These are phyloP conservation scores for Leishmania guyanensis DNA, from an alignment of 208 protist genomes.

Conservation along the genomic window DNA sequence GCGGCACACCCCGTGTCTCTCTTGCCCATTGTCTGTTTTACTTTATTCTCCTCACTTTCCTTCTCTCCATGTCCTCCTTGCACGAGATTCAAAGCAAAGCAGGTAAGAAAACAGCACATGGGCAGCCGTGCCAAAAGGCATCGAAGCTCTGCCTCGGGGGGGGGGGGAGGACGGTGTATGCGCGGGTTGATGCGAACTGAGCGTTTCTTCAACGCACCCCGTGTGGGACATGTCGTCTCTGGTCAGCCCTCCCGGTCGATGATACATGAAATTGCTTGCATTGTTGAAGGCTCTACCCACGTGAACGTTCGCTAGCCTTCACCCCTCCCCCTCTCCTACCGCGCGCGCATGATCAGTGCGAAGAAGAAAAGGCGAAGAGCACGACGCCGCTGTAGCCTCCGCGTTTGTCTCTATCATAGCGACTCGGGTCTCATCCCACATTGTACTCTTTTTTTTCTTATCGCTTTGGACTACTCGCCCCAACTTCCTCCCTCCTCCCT, in stretches of 20 bases:
- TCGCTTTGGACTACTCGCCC: not conserved
- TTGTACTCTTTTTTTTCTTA: conserved; percentile 4
- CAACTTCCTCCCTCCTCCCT: conserved; percentile 1
- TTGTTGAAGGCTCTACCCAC: not conserved
- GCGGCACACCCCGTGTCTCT: not conserved
- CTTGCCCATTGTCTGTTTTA: not conserved
- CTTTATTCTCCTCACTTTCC: not conserved
- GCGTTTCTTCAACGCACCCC: not conserved
- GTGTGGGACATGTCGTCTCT: not conserved
- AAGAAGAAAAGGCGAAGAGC: not conserved
- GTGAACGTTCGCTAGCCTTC: not conserved
- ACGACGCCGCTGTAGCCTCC: not conserved
- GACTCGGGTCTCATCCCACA: not conserved
- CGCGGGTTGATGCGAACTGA: not conserved
- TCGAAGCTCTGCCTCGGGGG: not conserved
- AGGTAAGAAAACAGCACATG: not conserved
- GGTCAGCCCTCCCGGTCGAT: not conserved
- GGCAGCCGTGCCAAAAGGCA: not conserved
- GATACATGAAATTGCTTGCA: not conserved
- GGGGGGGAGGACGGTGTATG: not conserved
- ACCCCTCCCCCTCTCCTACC: not conserved
- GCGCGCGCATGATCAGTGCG: too few relatives aligned
- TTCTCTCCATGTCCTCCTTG: not conserved
- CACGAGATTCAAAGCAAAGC: not conserved
- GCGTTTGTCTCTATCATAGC: not conserved